phyloP scores from a whole-genome alignment of 139 green algal species.

The Edaphochlamys debaryana region DNA sequence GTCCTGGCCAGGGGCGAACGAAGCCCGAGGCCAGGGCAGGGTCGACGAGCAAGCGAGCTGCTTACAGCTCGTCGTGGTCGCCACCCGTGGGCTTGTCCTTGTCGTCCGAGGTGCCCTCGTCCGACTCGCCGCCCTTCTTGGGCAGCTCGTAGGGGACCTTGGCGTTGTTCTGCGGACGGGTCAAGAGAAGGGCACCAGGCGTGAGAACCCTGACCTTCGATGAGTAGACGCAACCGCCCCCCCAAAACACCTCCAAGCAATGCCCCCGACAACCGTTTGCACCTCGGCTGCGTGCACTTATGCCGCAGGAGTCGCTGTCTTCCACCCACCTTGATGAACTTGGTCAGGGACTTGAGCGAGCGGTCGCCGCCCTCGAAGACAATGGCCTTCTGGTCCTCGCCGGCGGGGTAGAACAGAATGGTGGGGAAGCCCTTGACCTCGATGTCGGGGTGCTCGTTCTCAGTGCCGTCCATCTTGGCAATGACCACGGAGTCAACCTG shows the following conservation, averaged over 20 bases:
- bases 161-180: conserved; percentile 41
- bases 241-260: neutral
- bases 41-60: too few relatives aligned
- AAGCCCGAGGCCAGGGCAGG: too few relatives aligned
- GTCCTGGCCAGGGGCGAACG: too few relatives aligned
- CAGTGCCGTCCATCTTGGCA: conserved; percentile 85
- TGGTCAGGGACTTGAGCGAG: conserved; percentile 70
- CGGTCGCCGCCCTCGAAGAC: conserved; percentile 58
- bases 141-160: conserved; percentile 66
- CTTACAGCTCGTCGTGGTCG: conserved; percentile 48
- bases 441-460: conserved; percentile 79
- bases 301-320: too few relatives aligned
- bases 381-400: conserved; percentile 46
- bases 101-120: conserved; percentile 14
- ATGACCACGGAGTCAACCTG: conserved; percentile 70
- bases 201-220: too few relatives aligned
- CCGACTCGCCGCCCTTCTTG: conserved; percentile 58
- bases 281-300: too few relatives aligned
- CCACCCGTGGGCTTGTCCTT: conserved; percentile 30
- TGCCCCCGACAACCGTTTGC: too few relatives aligned
- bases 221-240: neutral
- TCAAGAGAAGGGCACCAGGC: neutral
- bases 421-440: conserved; percentile 79
- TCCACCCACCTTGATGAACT: conserved; percentile 80
- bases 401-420: conserved; percentile 76